phyloP scores from a whole-genome alignment of 2,329 filamentous ascomycete species.

The Colletotrichum tamarilloi region DNA sequence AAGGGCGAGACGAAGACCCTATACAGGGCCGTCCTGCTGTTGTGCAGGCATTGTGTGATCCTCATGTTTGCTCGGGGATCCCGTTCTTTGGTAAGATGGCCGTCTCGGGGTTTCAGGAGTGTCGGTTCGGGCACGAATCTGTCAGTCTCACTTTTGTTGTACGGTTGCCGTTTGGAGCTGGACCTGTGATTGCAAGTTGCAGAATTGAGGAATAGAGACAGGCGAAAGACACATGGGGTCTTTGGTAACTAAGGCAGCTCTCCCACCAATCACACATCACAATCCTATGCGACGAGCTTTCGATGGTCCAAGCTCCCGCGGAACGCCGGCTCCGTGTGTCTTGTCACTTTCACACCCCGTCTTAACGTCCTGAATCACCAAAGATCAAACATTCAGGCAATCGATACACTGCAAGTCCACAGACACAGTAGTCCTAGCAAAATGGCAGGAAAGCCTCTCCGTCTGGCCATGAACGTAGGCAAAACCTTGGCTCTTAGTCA shows the following conservation, averaged over 20 bases:
- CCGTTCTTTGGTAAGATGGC: background rate
- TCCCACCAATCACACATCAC: conserved; percentile 23
- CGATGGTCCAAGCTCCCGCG: conserved; percentile 29
- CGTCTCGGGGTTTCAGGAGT: background rate
- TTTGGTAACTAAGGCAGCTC: background rate
- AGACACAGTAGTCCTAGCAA: background rate
- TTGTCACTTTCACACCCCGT: background rate
- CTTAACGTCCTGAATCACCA: background rate
- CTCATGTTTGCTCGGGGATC: conserved; percentile 48
- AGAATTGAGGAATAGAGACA: background rate
- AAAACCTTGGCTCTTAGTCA: conserved; percentile 61
- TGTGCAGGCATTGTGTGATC: conserved; percentile 52
- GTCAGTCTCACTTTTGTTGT: background rate
- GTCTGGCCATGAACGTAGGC: conserved; percentile 56
- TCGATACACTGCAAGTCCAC: background rate
- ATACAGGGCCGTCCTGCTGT: conserved; percentile 57
- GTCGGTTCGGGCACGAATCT: background rate
- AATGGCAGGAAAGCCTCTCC: conserved; percentile 41
- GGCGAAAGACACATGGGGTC: background rate
- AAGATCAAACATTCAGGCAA: background rate
- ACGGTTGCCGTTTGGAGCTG: background rate
- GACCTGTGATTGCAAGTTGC: background rate
- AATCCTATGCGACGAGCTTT: conserved; percentile 29
- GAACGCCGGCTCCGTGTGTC: conserved; percentile 2
- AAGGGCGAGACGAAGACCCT: conserved; percentile 57